Evolutionary conservation across 73 alveolate genomes (phyloP).

Genomic region (Diophrys sp.): DNA sequence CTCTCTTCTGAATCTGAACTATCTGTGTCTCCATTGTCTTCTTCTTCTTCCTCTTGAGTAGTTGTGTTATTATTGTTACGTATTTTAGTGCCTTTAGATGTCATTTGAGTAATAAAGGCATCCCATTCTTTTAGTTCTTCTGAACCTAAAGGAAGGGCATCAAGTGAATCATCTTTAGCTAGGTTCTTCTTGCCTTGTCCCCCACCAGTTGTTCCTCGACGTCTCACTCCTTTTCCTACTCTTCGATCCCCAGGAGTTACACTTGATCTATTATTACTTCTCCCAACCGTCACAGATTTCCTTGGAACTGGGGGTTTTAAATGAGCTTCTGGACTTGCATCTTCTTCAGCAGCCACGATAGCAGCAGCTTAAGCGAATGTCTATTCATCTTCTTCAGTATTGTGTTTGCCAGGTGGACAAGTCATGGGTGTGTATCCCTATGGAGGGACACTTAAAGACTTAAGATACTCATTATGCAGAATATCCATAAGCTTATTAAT

Average conservation of each 20-base stretch:
- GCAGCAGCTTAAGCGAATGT: too few species aligned
- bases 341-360: too few species aligned
- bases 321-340: too few species aligned
- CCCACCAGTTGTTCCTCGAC: not conserved
- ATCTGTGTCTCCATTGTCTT: not conserved
- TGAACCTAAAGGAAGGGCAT: not conserved
- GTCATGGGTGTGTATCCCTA: too few species aligned
- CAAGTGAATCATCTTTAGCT: not conserved
- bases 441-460: not conserved
- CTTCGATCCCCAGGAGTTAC: not conserved
- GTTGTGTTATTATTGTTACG: too few species aligned
- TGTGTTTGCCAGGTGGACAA: too few species aligned
- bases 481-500: not conserved
- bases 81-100: not conserved
- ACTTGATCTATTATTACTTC: not conserved
- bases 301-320: too few species aligned
- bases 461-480: not conserved
- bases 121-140: not conserved
- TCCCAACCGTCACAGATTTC: too few species aligned
- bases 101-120: not conserved
- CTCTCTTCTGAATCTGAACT: not conserved
- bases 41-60: not conserved
- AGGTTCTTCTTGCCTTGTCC: not conserved
- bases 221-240: not conserved
- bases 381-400: too few species aligned